These are phyloP conservation scores for Trichomonas gallinae DNA, from an alignment of 208 protist genomes.

Conservation along the genomic window DNA sequence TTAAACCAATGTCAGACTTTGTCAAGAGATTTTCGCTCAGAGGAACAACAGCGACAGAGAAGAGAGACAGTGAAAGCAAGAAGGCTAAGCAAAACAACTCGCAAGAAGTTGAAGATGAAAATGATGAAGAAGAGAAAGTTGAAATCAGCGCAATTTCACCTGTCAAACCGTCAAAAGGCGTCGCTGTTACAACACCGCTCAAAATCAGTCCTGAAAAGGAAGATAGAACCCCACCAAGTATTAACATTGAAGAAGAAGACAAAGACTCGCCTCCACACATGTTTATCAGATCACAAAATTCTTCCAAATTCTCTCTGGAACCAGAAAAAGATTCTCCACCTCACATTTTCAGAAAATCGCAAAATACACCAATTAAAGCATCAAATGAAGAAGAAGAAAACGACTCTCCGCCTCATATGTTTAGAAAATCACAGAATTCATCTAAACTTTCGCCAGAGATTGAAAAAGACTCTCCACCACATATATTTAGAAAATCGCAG, in stretches of 20 bases:
- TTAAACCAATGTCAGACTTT: not conserved
- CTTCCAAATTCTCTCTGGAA: not conserved
- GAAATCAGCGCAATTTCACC: not conserved
- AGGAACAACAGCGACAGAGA: not conserved
- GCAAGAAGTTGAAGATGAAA: not conserved
- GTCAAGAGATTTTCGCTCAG: not conserved
- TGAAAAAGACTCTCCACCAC: too few relatives aligned
- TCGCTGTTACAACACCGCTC: not conserved
- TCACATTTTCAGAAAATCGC: too few relatives aligned
- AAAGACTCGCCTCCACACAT: not conserved
- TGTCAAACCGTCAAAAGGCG: not conserved
- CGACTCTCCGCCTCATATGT: too few relatives aligned
- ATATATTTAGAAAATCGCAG: too few relatives aligned
- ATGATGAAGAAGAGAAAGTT: not conserved
- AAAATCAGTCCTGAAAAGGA: not conserved
- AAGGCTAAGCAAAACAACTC: not conserved
- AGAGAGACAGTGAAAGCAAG: not conserved
- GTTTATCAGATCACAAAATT: not conserved
- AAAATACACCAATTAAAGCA: too few relatives aligned
- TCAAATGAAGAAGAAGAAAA: too few relatives aligned
- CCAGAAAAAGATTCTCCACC: not conserved
- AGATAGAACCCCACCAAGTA: not conserved
- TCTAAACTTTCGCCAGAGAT: too few relatives aligned
- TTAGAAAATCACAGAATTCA: too few relatives aligned
- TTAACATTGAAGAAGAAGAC: not conserved